Evolutionary conservation across 495 filamentous ascomycete genomes (phyloP), one percentile per base, ranked within the genome.

Genomic region (Echria macrotheca): DNA sequence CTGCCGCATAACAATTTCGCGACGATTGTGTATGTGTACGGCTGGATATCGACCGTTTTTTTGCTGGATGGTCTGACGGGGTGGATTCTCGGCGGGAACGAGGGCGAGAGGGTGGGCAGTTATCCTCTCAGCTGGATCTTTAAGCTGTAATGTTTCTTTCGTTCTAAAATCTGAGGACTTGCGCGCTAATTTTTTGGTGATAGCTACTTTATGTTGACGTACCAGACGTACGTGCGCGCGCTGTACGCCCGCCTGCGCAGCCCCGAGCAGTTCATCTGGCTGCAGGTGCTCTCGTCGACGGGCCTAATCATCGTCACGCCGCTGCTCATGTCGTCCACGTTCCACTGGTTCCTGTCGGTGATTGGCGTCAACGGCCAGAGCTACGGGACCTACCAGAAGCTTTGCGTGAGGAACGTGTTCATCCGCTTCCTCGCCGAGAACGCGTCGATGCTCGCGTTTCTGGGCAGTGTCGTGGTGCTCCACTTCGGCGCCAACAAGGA

Each of bases 191-290:
- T n/a, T n/a, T n/a, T n/a, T n/a, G n/a, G 69, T 80, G 78, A 55
- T 81, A 78, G 77, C 38, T 84, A 82, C 60, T 84, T 82, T 61
- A 73, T 74, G 60, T 60, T 82, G 14, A 84, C 80, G 1, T 84
- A 84, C 65, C 80, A 84, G 64, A 84, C 80, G 2, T 84, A 83
- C 63, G 80, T 84, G n/a, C 78, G 80, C 22, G 80, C 80, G 5
- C 54, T 84, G n/a, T 84, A 83, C 55, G 80, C 80, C 11, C 75
- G 80, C 10, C 70, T 84, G 14, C 77, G 80, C 21, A 75, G 70
- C 9, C 80, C 78, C 3, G 56, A 60, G 15, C 79, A 83, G 57
- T 84, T 84, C 64, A 70, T 79, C 42, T 66, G 73, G 50, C 70
- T 84, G 12, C 80, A 84, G 55, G 55, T 77, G 2, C 58, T 83